Percentiles rank a stretch among this genome's conserved stretches.
Conservation (phyloP, 495 filamentous ascomycete species). For the Neurospora sp. region DNA sequence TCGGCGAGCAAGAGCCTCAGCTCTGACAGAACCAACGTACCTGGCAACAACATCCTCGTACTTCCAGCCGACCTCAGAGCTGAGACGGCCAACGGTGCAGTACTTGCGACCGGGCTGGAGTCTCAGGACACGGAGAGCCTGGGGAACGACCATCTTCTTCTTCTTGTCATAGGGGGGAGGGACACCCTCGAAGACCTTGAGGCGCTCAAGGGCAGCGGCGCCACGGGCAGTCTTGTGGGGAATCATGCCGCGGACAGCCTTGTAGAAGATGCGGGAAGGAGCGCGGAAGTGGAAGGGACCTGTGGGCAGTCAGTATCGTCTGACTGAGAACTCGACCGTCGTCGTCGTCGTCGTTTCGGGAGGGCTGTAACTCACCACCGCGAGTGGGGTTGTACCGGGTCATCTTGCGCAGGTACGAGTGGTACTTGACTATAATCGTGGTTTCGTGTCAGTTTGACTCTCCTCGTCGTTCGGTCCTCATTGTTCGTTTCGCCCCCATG, state of each 20-base stretch:
- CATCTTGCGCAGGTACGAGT: constrained; percentile 98
- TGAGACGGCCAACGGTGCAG: constrained; percentile 95
- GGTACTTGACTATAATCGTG: constrained; percentile 84
- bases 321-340: constrained; percentile 6
- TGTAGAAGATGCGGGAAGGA: constrained; percentile 98
- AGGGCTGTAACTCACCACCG: constrained; percentile 56
- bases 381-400: constrained; percentile 98
- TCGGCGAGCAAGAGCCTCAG: background rate
- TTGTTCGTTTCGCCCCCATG: background rate
- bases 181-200: constrained; percentile 99
- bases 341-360: background rate
- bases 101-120: constrained; percentile 98
- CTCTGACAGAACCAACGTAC: constrained; percentile 45
- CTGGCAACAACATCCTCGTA: constrained; percentile 97
- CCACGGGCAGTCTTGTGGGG: constrained; percentile 99
- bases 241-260: constrained; percentile 99
- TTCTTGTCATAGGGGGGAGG: constrained; percentile 98
- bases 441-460: constrained; percentile 18
- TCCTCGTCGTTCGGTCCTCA: constrained; percentile 5
- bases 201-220: constrained; percentile 88
- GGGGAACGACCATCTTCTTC: constrained; percentile 98
- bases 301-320: constrained; percentile 36
- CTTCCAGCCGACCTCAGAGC: constrained; percentile 99
- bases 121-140: constrained; percentile 88
- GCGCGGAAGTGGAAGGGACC: constrained; percentile 99